Conservation (phyloP, 2,329 filamentous ascomycete species). For the Claviceps maximensis region DNA sequence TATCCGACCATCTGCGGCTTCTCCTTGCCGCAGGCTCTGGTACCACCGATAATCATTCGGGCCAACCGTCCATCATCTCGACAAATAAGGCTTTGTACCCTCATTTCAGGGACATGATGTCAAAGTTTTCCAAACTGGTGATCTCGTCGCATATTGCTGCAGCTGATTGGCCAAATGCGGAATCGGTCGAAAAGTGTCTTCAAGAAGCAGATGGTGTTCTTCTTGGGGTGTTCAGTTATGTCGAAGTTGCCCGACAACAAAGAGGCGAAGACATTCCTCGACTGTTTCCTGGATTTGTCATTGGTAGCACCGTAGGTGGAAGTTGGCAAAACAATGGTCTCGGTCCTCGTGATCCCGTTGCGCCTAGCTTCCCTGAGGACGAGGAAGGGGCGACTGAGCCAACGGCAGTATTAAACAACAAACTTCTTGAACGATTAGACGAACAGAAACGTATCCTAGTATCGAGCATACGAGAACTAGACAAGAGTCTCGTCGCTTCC, state of each 20-base stretch:
- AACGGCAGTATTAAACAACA: conserved; percentile 58
- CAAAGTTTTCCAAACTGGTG: conserved; percentile 96
- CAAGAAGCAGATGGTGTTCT: conserved; percentile 96
- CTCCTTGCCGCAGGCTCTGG: conserved; percentile 91
- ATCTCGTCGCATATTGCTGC: conserved; percentile 96
- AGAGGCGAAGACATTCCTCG: conserved; percentile 85
- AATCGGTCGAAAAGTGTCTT: conserved; percentile 88
- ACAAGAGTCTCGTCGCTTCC: conserved; percentile 64
- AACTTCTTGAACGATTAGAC: conserved; percentile 69
- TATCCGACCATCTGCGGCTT: conserved; percentile 87
- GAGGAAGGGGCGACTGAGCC: conserved; percentile 62
- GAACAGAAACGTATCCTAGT: conserved; percentile 75
- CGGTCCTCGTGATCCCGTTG: conserved; percentile 53
- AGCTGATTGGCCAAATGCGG: conserved; percentile 86
- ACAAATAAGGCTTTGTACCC: conserved; percentile 95
- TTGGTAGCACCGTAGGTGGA: conserved; percentile 70
- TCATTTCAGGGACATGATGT: conserved; percentile 99
- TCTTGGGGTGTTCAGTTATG: conserved; percentile 87
- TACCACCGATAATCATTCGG: conserved; percentile 96
- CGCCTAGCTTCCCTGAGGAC: conserved; percentile 77
- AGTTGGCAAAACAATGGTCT: conserved; percentile 71
- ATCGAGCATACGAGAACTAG: conserved; percentile 74
- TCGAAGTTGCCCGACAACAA: conserved; percentile 88
- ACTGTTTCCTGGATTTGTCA: conserved; percentile 85
- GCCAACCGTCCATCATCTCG: conserved; percentile 97